A percentile compares a stretch with the other conserved stretches of the same genome.
These are phyloP conservation scores for Stephania japonica DNA, from an alignment of 164 flowering plant species.

Conservation along the genomic window DNA sequence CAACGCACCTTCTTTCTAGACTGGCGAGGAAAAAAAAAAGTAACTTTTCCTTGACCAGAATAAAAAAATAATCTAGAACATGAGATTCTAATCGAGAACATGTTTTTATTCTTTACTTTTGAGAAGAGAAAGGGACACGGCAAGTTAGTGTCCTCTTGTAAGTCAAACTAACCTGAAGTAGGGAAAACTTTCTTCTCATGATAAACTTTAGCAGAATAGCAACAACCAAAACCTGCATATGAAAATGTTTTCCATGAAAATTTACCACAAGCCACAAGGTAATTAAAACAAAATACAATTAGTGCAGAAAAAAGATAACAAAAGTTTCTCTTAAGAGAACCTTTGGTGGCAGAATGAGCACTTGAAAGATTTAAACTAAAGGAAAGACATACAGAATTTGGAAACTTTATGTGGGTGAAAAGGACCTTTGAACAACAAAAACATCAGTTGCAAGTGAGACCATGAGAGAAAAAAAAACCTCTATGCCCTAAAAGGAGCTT, in stretches of 20 bases:
- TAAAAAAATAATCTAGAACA: neutral
- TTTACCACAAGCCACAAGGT: neutral
- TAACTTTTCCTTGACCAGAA: neutral
- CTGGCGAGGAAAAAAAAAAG: neutral
- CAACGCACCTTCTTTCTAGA: neutral
- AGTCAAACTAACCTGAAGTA: conserved; percentile 68
- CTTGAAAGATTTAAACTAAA: neutral
- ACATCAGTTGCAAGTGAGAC: too few species aligned
- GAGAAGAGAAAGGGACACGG: too few species aligned
- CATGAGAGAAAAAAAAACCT: too few species aligned
- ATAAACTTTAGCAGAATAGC: conserved; percentile 79
- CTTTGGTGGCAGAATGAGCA: neutral
- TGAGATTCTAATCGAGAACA: neutral
- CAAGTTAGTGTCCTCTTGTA: neutral
- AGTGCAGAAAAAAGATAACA: neutral
- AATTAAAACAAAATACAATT: neutral
- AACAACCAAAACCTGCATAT: conserved; percentile 86
- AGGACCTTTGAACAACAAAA: too few species aligned
- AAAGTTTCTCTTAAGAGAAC: neutral
- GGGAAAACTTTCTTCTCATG: conserved; percentile 89
- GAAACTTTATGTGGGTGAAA: too few species aligned
- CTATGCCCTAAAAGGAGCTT: too few species aligned
- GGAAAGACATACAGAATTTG: too few species aligned
- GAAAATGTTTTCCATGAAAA: neutral
- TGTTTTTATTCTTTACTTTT: too few species aligned